These are phyloP conservation scores for Rosa rugosa DNA, from an alignment of 306 rosid species.

Conservation along the genomic window DNA sequence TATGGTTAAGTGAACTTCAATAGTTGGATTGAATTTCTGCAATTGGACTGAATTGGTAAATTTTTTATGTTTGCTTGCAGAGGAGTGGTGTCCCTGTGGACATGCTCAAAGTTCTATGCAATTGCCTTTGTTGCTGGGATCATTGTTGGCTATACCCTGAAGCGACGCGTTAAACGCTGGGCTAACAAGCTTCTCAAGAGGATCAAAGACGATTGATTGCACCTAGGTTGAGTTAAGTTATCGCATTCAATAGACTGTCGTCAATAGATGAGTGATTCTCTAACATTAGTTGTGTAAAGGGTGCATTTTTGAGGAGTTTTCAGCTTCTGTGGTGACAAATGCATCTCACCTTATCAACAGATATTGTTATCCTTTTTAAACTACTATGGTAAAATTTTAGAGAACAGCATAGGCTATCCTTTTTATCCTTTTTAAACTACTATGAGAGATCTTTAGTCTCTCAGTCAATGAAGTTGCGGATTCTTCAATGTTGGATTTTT, in stretches of 20 bases:
- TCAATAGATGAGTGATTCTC: neutral
- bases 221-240: neutral
- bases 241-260: neutral
- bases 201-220: conserved; percentile 44
- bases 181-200: conserved; percentile 62
- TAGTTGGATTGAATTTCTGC: neutral
- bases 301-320: conserved; percentile 5
- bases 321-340: neutral
- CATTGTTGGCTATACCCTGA: conserved; percentile 67
- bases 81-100: conserved; percentile 51
- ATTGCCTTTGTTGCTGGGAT: conserved; percentile 78
- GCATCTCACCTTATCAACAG: neutral
- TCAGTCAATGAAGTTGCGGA: no score
- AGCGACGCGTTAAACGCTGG: conserved; percentile 70
- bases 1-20: neutral
- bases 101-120: conserved; percentile 82
- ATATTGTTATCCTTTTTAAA: neutral
- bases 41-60: neutral
- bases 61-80: conserved; percentile 41
- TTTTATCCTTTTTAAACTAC: no score
- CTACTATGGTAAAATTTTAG: neutral
- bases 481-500: neutral
- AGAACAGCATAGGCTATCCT: no score
- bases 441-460: neutral
- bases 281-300: neutral